A percentile compares a stretch with the other conserved stretches of the same genome.
Conservation (phyloP, 2,329 filamentous ascomycete genomes). For the Microdochium paspali region DNA sequence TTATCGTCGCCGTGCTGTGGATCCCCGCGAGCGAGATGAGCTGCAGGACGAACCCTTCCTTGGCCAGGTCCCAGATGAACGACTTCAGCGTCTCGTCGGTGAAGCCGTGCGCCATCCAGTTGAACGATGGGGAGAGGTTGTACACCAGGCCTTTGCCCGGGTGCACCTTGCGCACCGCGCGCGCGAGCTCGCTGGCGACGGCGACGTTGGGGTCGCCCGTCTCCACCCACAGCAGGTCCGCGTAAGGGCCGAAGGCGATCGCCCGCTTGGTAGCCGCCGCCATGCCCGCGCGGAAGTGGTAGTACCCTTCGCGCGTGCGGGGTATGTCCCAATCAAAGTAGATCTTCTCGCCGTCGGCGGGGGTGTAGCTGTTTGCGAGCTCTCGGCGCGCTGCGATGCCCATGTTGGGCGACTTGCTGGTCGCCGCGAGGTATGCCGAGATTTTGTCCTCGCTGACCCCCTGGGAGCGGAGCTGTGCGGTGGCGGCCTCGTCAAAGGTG, state of each 20-base stretch:
- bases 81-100: conserved; percentile 70
- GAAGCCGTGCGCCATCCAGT: conserved; percentile 97
- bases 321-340: conserved; percentile 88
- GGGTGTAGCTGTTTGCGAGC: conserved; percentile 43
- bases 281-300: conserved; percentile 82
- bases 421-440: conserved; percentile 55
- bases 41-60: conserved; percentile 70
- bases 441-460: conserved; percentile 56
- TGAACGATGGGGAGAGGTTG: conserved; percentile 94
- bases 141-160: conserved; percentile 90
- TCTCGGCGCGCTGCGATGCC: conserved; percentile 69
- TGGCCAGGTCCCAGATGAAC: conserved; percentile 94
- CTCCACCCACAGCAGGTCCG: conserved; percentile 95
- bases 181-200: conserved; percentile 66
- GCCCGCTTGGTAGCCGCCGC: conserved; percentile 85
- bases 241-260: conserved; percentile 82
- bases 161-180: conserved; percentile 58
- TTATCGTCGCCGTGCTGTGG: conserved; percentile 55
- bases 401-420: conserved; percentile 57
- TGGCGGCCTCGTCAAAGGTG: conserved; percentile 85
- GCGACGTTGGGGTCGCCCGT: conserved; percentile 80
- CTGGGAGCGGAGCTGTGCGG: conserved; percentile 60
- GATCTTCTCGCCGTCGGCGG: conserved; percentile 58
- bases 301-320: conserved; percentile 86
- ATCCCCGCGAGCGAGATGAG: conserved; percentile 58